phyloP scores from a whole-genome alignment of 352 stramenopile genomes.

The Blastocystis sp. region DNA sequence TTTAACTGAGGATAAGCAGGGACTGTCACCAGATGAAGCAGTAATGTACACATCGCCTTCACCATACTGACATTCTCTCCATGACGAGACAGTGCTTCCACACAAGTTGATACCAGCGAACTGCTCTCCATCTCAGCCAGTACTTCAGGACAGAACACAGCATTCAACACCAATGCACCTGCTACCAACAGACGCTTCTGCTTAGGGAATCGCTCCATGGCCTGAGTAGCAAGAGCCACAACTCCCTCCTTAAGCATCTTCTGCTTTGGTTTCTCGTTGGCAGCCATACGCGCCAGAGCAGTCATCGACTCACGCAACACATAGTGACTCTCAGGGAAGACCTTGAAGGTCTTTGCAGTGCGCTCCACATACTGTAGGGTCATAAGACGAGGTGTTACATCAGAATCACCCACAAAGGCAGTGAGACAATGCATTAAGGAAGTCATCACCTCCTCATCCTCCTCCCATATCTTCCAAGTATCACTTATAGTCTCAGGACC shows the following conservation, averaged over 20 bases:
- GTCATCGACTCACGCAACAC: constrained; percentile 59
- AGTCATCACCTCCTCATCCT: constrained; percentile 7
- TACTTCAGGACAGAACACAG: constrained; percentile 32
- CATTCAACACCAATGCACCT: constrained; percentile 31
- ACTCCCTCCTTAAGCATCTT: constrained; percentile 55
- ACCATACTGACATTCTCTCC: constrained; percentile 28
- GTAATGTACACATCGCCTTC: constrained; percentile 16
- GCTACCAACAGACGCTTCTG: constrained; percentile 59
- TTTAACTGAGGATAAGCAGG: constrained; percentile 49
- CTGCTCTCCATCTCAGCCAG: constrained; percentile 39
- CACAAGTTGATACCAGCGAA: constrained; percentile 19
- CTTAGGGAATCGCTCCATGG: constrained; percentile 40
- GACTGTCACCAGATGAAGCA: constrained; percentile 34
- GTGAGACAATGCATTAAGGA: constrained; percentile 34
- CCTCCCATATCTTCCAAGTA: constrained; percentile 28
- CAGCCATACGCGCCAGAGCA: constrained; percentile 36
- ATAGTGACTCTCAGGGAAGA: not conserved
- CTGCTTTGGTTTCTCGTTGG: not conserved
- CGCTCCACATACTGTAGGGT: constrained; percentile 43
- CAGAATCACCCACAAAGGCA: constrained; percentile 9
- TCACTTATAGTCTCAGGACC: constrained; percentile 23
- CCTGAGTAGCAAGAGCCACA: not conserved
- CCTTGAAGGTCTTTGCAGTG: not conserved
- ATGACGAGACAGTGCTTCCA: constrained; percentile 3
- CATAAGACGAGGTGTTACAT: constrained; percentile 14